Evolutionary conservation across 768 basidiomycete genomes (phyloP).

Genomic region (Auricularia sp.): DNA sequence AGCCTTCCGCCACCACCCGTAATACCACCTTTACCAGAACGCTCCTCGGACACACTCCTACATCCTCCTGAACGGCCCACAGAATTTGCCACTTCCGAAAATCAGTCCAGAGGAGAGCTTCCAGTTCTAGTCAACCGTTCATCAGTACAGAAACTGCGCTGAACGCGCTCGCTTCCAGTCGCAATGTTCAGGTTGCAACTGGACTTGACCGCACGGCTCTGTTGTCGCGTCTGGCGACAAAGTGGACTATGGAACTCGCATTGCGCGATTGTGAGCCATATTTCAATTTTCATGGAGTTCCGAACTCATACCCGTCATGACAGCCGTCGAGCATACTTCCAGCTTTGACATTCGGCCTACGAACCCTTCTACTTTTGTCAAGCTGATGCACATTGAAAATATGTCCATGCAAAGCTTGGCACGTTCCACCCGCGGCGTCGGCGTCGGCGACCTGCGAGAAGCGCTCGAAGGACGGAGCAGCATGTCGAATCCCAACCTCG

Average conservation of each 20-base stretch:
- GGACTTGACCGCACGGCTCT: constrained; percentile 51
- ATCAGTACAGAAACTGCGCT: constrained; percentile 47
- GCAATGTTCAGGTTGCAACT: constrained; percentile 50
- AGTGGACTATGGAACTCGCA: constrained; percentile 70
- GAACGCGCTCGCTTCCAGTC: constrained; percentile 41
- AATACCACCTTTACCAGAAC: constrained; percentile 23
- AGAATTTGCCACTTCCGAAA: constrained; percentile 27
- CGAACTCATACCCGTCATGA: neutral
- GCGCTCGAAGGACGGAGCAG: constrained; percentile 79
- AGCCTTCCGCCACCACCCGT: constrained; percentile 27
- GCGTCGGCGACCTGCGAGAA: constrained; percentile 79
- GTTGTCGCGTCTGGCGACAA: constrained; percentile 38
- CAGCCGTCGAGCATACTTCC: constrained; percentile 47
- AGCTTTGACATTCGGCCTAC: constrained; percentile 54
- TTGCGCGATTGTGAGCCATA: constrained; percentile 63
- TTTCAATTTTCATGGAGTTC: too few relatives aligned
- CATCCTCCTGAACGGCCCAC: constrained; percentile 35
- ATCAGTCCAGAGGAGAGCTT: constrained; percentile 14
- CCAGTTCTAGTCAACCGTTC: constrained; percentile 23
- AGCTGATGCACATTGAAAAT: constrained; percentile 86
- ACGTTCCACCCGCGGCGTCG: constrained; percentile 68
- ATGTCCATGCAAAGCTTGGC: constrained; percentile 77
- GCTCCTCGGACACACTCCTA: constrained; percentile 30
- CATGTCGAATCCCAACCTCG: constrained; percentile 67
- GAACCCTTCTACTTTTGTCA: constrained; percentile 62